Evolutionary conservation across 2,329 filamentous ascomycete genomes (phyloP).

Genomic region (Dactylonectria macrodidyma): DNA sequence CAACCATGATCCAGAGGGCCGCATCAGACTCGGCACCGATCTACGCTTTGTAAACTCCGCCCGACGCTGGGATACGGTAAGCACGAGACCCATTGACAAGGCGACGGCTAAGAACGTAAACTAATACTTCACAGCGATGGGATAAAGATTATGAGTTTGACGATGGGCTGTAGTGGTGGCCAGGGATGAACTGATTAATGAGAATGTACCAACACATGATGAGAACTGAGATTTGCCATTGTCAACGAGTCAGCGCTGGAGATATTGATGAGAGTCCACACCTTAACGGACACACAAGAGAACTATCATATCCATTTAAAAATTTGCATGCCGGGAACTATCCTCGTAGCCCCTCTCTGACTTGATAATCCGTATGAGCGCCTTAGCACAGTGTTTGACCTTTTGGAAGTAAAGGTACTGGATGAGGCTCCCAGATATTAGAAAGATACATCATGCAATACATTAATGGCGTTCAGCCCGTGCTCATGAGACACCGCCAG

Average conservation of each 20-base stretch:
- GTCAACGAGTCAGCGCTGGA: not conserved
- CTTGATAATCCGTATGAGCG: too few species aligned
- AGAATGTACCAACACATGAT: not conserved
- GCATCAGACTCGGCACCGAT: conserved; percentile 70
- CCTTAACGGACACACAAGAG: not conserved
- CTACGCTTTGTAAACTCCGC: conserved; percentile 68
- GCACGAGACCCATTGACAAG: conserved; percentile 14
- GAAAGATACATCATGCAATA: too few species aligned
- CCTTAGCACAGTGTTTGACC: too few species aligned
- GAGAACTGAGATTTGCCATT: not conserved
- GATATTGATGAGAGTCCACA: not conserved
- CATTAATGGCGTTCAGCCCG: too few species aligned
- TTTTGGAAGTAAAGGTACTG: too few species aligned
- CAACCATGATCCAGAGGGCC: conserved; percentile 65
- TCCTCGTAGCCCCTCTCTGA: too few species aligned
- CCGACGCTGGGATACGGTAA: conserved; percentile 64
- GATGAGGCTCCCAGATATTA: too few species aligned
- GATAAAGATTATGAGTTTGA: conserved; percentile 37
- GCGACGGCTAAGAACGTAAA: not conserved
- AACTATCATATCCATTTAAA: not conserved
- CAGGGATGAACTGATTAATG: not conserved
- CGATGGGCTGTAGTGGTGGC: conserved; percentile 38
- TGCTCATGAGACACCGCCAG: too few species aligned
- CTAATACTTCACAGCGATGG: conserved; percentile 36
- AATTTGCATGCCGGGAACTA: too few species aligned